Base-by-base conservation (phyloP, 2,329 filamentous ascomycete genomes). In the Beauveria medogensis region DNA sequence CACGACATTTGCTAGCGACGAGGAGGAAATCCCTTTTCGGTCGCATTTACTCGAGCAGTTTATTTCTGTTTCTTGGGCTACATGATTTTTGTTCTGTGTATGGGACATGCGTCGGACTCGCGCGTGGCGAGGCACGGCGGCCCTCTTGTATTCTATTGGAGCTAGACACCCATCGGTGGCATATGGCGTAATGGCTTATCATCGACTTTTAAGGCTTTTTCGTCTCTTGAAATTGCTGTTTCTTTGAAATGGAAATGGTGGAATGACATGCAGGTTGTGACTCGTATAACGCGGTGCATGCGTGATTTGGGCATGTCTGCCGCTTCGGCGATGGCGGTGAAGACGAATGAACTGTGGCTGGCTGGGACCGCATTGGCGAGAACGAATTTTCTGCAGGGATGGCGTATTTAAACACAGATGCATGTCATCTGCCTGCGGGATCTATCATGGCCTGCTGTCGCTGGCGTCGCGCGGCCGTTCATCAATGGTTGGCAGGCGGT, bases 91-190 rank as follows among this genome's bases (percentile, higher is more conserved):
- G 6, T 37, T 28, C 28, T 40, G 53, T 48, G 3, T 44, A 10
- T 18, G 46, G 34, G 46, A 41, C 30, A n/a, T 34, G 37, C 24
- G 43, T 41, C 30, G 8, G 43, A 10, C 20, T 20, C 12, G 24
- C 51, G 20, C 24, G 3, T 18, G 12, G 18, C 50, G 40, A 41
- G 22, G 28, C 58, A 20, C 30, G 30, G 18, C 30, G 14, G 24
- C 18, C 30, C 43, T 24, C 22, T 22, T 60, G 58, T 60, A 60
- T 60, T 60, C 51, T 60, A 60, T 48, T 18, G 58, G 58, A 60
- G 51, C 58, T 60, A 55, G 58, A 44, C 58, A 48, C 44, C 43
- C 8, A 30, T 44, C 9, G 58, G 58, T 54, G 51, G n/a, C 50
- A 46, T n/a, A 48, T 28, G 43, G 58, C 30, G 43, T 48, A 59